phyloP scores from a whole-genome alignment of 768 basidiomycete species.

The Leccinum uliginosum region DNA sequence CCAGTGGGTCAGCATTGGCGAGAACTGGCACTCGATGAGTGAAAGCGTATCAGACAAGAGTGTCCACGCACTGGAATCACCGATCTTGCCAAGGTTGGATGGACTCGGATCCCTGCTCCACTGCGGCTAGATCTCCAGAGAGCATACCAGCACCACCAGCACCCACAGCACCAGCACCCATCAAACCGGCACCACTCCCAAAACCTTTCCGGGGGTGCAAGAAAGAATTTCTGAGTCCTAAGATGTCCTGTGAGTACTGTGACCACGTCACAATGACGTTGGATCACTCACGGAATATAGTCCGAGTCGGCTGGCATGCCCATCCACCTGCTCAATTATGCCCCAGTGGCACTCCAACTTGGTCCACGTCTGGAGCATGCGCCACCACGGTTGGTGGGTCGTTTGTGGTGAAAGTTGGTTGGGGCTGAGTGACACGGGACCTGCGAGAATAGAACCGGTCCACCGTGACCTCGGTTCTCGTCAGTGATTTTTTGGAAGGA shows the following conservation, averaged over 20 bases:
- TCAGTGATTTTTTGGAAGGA: conserved; percentile 11
- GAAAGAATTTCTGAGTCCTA: conserved; percentile 71
- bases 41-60: conserved; percentile 12
- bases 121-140: conserved; percentile 53
- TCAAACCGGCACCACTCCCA: conserved; percentile 51
- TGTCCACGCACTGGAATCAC: conserved; percentile 56
- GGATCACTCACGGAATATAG: conserved; percentile 55
- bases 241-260: background rate
- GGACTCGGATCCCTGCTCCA: conserved; percentile 76
- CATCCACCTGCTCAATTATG: conserved; percentile 76
- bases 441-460: conserved; percentile 8
- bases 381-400: conserved; percentile 37
- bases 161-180: conserved; percentile 41
- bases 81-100: conserved; percentile 83
- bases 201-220: conserved; percentile 67
- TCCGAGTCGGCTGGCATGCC: conserved; percentile 62
- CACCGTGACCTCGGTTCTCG: conserved; percentile 18
- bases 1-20: conserved; percentile 95
- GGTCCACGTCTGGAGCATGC: conserved; percentile 43
- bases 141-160: conserved; percentile 54
- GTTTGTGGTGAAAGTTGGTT: conserved; percentile 10
- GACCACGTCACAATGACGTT: background rate
- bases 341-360: conserved; percentile 77
- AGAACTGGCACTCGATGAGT: conserved; percentile 48
- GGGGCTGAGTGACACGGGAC: conserved; percentile 24